These are phyloP conservation scores for Thinopyrum elongatum DNA, from an alignment of 176 grass and related monocot genomes.

Conservation along the genomic window DNA sequence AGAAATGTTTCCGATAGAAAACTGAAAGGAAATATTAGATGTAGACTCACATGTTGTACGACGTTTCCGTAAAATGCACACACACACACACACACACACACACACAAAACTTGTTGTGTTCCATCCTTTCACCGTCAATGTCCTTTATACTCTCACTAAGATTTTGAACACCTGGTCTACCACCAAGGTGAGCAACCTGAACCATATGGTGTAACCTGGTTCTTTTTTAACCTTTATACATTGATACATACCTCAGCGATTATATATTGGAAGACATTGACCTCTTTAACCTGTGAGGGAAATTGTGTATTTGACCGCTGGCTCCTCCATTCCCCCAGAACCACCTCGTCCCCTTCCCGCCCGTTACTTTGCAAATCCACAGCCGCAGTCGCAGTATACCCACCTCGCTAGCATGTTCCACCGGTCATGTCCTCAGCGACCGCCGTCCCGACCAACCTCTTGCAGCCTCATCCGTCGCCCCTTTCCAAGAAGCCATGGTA, in stretches of 20 bases:
- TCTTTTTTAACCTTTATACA: background rate
- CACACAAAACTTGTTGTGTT: conserved; percentile 90
- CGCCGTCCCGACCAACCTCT: too few relatives aligned
- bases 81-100: conserved; percentile 31
- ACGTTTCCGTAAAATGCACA: conserved; percentile 78
- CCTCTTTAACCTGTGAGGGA: conserved; percentile 52
- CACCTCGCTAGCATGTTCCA: too few relatives aligned
- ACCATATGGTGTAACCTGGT: conserved; percentile 10
- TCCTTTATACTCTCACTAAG: conserved; percentile 34
- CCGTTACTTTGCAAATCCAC: too few relatives aligned
- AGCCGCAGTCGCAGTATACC: too few relatives aligned
- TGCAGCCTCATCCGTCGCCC: too few relatives aligned
- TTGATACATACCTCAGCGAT: conserved; percentile 53
- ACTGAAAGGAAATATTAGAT: conserved; percentile 2
- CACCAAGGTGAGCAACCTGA: conserved; percentile 11
- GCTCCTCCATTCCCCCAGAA: too few relatives aligned
- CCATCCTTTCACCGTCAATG: conserved; percentile 68
- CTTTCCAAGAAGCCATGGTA: too few relatives aligned
- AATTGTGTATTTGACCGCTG: background rate
- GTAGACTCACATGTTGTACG: conserved; percentile 48
- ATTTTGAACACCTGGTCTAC: background rate
- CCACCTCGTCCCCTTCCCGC: too few relatives aligned
- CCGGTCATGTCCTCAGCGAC: too few relatives aligned
- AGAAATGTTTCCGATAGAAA: background rate
- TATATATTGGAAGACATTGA: conserved; percentile 84